Percentiles rank a stretch among this genome's conserved stretches.
phyloP scores from a whole-genome alignment of 495 filamentous ascomycete species.

The Penicillium ochrochloron region DNA sequence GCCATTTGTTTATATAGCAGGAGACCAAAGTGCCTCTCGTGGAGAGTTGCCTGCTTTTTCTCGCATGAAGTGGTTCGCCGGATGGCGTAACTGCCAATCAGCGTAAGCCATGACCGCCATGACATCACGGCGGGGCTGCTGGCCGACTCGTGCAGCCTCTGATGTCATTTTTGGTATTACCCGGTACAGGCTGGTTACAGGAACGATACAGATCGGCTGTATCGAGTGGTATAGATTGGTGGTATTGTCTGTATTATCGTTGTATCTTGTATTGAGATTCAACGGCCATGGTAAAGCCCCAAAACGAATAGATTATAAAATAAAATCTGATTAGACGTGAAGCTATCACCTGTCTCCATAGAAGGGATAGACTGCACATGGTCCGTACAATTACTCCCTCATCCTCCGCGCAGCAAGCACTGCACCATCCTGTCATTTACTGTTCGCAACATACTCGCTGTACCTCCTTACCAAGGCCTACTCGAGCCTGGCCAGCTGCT shows the following conservation, averaged over 20 bases:
- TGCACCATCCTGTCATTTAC: background rate
- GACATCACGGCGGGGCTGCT: constrained; percentile 28
- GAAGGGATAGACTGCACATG: background rate
- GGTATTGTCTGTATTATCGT: background rate
- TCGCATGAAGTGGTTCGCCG: constrained; percentile 24
- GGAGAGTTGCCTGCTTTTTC: constrained; percentile 16
- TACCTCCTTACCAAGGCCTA: background rate
- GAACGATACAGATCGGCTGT: background rate
- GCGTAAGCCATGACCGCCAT: constrained; percentile 5
- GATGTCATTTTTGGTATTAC: constrained; percentile 29
- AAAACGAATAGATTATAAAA: background rate
- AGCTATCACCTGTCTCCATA: background rate
- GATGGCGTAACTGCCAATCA: constrained; percentile 23
- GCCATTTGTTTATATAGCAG: constrained; percentile 32
- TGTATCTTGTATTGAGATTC: background rate
- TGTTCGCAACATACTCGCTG: background rate
- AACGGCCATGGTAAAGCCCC: background rate
- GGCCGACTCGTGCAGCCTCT: constrained; percentile 27
- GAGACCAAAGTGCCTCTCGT: constrained; percentile 19
- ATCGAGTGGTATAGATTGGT: background rate
- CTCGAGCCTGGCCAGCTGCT: constrained; percentile 1
- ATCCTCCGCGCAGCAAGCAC: background rate
- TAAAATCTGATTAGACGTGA: background rate
- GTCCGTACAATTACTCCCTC: background rate
- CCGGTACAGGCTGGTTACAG: background rate